Evolutionary conservation across 768 basidiomycete species (phyloP).

Genomic region (Saitozyma podzolica): DNA sequence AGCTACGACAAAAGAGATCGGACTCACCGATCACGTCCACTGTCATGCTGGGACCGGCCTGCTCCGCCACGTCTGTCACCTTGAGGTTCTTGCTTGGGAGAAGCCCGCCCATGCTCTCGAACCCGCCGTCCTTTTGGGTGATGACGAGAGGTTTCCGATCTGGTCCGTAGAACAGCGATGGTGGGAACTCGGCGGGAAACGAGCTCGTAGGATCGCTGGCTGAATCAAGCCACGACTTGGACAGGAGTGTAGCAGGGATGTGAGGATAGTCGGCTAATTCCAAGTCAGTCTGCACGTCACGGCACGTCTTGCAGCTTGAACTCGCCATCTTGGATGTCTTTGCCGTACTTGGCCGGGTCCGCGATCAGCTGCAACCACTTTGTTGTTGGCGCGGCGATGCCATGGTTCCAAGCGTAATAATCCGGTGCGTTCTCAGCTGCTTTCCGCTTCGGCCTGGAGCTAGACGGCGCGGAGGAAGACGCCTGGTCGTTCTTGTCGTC

Average conservation of each 20-base stretch:
- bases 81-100: constrained; percentile 74
- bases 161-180: constrained; percentile 42
- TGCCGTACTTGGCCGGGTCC: constrained; percentile 44
- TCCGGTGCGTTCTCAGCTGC: constrained; percentile 42
- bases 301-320: not conserved
- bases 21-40: constrained; percentile 85
- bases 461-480: constrained; percentile 1
- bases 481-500: not conserved
- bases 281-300: not conserved
- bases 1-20: not conserved
- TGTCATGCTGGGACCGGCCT: constrained; percentile 73
- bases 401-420: constrained; percentile 49
- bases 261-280: constrained; percentile 20
- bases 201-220: not conserved
- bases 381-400: constrained; percentile 44
- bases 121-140: constrained; percentile 56
- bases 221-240: constrained; percentile 39
- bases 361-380: constrained; percentile 48
- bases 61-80: constrained; percentile 75
- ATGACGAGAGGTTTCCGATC: constrained; percentile 73
- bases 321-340: constrained; percentile 39
- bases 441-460: constrained; percentile 40
- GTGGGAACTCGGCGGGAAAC: constrained; percentile 6
- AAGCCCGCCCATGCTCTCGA: constrained; percentile 83
- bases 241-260: constrained; percentile 23